Conservation (phyloP, 2,329 filamentous ascomycete genomes). For the Xylariales sp. region DNA sequence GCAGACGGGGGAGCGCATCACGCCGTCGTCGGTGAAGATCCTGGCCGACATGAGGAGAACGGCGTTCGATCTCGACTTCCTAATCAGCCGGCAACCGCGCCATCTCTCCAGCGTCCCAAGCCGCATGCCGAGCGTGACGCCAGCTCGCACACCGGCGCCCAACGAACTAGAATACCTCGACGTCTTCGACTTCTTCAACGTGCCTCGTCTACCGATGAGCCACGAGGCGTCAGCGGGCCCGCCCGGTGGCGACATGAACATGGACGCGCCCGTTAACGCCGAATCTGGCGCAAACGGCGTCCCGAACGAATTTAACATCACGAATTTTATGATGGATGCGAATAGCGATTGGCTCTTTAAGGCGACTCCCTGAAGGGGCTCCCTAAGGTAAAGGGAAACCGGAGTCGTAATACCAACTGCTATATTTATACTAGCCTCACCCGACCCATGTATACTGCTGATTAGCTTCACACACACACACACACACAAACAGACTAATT, state of each 20-base stretch:
- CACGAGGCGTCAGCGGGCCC: conserved; percentile 50
- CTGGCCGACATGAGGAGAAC: conserved; percentile 91
- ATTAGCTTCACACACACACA: background rate
- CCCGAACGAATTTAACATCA: conserved; percentile 78
- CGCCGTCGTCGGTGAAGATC: conserved; percentile 86
- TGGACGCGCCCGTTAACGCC: conserved; percentile 35
- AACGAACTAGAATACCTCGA: conserved; percentile 92
- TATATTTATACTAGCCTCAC: background rate
- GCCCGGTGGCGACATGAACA: conserved; percentile 36
- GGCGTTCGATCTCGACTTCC: conserved; percentile 88
- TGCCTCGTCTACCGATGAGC: conserved; percentile 75
- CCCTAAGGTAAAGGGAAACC: background rate
- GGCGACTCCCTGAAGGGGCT: conserved; percentile 41
- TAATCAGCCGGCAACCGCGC: conserved; percentile 84
- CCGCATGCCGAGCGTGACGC: conserved; percentile 65
- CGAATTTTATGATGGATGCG: conserved; percentile 80
- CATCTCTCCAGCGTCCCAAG: conserved; percentile 56
- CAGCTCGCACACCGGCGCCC: conserved; percentile 75
- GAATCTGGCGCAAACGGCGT: conserved; percentile 44
- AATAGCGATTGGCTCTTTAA: conserved; percentile 81
- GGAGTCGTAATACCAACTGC: conserved; percentile 7
- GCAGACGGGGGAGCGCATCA: conserved; percentile 75
- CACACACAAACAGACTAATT: background rate
- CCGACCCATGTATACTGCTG: background rate
- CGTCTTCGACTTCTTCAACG: conserved; percentile 95